Percentiles rank a stretch among this genome's conserved stretches.
phyloP scores from a whole-genome alignment of 805 yeast genomes.

The Vanderwaltozyma verrucispora region DNA sequence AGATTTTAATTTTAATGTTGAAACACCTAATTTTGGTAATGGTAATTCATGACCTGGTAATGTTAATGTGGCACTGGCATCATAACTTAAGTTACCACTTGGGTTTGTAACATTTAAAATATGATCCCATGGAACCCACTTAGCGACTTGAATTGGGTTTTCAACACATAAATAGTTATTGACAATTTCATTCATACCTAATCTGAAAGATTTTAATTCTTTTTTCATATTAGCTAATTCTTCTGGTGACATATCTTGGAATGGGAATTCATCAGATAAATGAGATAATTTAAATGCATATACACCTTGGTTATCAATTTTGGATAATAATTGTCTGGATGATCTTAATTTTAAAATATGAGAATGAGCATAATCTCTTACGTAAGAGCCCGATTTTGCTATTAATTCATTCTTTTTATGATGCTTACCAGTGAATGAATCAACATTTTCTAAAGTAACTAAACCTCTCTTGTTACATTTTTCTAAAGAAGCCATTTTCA shows the following conservation, averaged over 20 bases:
- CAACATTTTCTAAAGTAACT: slow-evolving; percentile 56
- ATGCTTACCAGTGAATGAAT: slow-evolving; percentile 52
- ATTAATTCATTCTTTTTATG: slow-evolving; percentile 41
- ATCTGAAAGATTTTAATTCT: slow-evolving; percentile 51
- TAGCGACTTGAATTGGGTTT: slow-evolving; percentile 61
- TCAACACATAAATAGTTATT: slow-evolving; percentile 72
- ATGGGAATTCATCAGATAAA: slow-evolving; percentile 53
- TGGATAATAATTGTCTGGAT: slow-evolving; percentile 58
- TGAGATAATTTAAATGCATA: slow-evolving; percentile 85
- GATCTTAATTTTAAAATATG: slow-evolving; percentile 69
- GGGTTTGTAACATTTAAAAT: slow-evolving; percentile 55
- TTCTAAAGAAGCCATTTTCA: slow-evolving; percentile 61
- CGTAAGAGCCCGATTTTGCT: slow-evolving; percentile 60
- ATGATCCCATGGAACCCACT: slow-evolving; percentile 60
- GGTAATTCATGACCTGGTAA: slow-evolving; percentile 71
- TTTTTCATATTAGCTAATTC: slow-evolving; percentile 35
- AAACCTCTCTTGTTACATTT: slow-evolving; percentile 51
- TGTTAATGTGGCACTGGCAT: slow-evolving; percentile 42
- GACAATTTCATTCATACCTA: slow-evolving; percentile 70
- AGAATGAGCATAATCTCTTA: slow-evolving; percentile 78
- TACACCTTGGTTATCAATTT: slow-evolving; percentile 71
- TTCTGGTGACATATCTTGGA: slow-evolving; percentile 28
- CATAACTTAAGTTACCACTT: slow-evolving; percentile 57
- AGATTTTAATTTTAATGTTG: slow-evolving; percentile 57
- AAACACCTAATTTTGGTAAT: slow-evolving; percentile 61